Percentiles rank a stretch among this genome's conserved stretches.
These are phyloP conservation scores for Nemania diffusa DNA, from an alignment of 2,329 filamentous ascomycete genomes.

Conservation along the genomic window DNA sequence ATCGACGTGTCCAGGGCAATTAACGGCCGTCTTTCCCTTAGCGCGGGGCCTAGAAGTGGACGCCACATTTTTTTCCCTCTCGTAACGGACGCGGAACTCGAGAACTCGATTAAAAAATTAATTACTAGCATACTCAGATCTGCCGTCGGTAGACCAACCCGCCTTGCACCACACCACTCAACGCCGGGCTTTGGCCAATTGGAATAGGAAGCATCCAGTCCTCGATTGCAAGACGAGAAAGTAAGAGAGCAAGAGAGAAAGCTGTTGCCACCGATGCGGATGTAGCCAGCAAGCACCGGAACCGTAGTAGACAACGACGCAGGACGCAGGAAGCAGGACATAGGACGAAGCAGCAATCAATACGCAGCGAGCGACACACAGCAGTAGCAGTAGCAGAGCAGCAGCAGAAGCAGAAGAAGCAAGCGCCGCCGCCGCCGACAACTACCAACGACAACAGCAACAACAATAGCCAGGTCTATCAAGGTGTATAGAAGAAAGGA, in stretches of 20 bases:
- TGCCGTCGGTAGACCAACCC: constrained; percentile 1
- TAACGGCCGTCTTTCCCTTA: constrained; percentile 34
- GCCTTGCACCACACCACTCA: constrained; percentile 4
- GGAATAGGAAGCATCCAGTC: constrained; percentile 22
- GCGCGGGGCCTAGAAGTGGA: constrained; percentile 37
- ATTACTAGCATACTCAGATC: constrained; percentile 20
- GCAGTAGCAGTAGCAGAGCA: constrained; percentile 11
- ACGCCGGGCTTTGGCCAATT: constrained; percentile 29
- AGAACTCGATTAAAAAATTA: constrained; percentile 33
- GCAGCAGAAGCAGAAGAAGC: constrained; percentile 4
- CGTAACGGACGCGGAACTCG: constrained; percentile 32
- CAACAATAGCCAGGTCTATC: constrained; percentile 4
- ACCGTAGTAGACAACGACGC: background rate
- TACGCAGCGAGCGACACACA: no score
- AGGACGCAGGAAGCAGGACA: constrained; percentile 13
- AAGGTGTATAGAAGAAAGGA: constrained; percentile 4
- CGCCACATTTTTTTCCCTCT: constrained; percentile 39
- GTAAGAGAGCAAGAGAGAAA: constrained; percentile 5
- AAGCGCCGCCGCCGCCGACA: background rate
- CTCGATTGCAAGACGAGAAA: background rate
- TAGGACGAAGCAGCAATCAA: no score
- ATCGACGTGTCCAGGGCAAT: constrained; percentile 11
- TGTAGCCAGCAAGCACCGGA: constrained; percentile 21
- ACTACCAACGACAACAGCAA: background rate
- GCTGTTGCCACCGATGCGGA: constrained; percentile 21